Percentiles rank a stretch among this genome's conserved stretches.
These are phyloP conservation scores for Diplodia scrobiculata DNA, from an alignment of 2,329 filamentous ascomycete species.

Conservation along the genomic window DNA sequence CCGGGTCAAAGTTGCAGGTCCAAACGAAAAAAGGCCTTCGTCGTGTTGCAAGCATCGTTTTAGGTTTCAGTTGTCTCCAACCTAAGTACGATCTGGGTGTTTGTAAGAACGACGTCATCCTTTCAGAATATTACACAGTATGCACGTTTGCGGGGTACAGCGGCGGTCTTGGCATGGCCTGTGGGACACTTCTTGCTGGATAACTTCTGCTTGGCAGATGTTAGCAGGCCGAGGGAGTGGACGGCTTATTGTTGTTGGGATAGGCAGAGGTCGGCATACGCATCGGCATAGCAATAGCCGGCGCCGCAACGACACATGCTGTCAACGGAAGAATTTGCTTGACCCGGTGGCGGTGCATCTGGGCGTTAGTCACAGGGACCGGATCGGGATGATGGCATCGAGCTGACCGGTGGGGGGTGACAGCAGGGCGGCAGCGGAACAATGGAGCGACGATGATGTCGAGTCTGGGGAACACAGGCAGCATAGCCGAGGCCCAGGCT, in stretches of 20 bases:
- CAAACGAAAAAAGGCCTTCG: no score
- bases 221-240: neutral
- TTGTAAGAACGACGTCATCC: neutral
- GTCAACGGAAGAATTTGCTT: neutral
- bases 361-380: conserved; percentile 5
- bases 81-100: neutral
- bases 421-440: conserved; percentile 1
- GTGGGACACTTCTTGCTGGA: neutral
- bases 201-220: neutral
- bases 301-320: neutral
- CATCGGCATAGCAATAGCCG: neutral
- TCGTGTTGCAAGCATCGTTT: no score
- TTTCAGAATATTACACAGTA: neutral
- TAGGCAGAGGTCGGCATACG: neutral
- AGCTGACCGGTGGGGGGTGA: neutral
- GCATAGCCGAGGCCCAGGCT: conserved; percentile 13
- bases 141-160: neutral
- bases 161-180: neutral
- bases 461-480: conserved; percentile 15
- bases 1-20: no score
- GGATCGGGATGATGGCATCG: neutral
- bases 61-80: neutral
- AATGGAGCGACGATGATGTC: conserved; percentile 16
- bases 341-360: neutral
- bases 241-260: neutral